Conservation (phyloP, 495 filamentous ascomycete genomes). For the Recurvomyces mirabilis region DNA sequence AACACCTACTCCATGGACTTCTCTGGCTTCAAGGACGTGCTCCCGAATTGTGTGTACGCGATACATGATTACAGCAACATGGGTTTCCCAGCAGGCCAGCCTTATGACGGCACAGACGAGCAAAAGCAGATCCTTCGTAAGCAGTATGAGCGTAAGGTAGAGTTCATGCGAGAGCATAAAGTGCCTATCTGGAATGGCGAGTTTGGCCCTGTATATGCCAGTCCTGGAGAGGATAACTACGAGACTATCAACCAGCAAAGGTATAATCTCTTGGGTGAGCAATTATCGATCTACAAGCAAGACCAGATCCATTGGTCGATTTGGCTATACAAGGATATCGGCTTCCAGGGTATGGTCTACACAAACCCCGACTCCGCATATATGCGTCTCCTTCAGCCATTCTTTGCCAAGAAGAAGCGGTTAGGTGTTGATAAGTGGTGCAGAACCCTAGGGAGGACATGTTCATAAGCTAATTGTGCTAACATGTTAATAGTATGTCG, state of each 20-base stretch:
- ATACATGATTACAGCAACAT: conserved; percentile 51
- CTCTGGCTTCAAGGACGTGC: conserved; percentile 33
- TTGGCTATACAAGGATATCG: conserved; percentile 56
- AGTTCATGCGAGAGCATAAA: conserved; percentile 44
- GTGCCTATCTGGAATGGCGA: conserved; percentile 58
- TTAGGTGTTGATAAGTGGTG: conserved; percentile 45
- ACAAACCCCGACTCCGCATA: conserved; percentile 36
- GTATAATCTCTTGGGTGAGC: conserved; percentile 44
- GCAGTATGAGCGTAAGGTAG: conserved; percentile 44
- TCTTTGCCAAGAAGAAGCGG: conserved; percentile 44
- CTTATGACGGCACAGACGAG: conserved; percentile 39
- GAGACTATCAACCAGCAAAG: conserved; percentile 40
- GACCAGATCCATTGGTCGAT: conserved; percentile 49
- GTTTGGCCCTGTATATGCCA: conserved; percentile 53
- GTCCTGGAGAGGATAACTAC: conserved; percentile 28
- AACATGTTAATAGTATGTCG: too few species aligned
- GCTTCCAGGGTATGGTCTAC: conserved; percentile 48
- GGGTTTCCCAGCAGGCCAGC: conserved; percentile 47
- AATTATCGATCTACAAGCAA: conserved; percentile 47
- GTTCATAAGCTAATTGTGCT: too few species aligned
- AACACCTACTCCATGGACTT: conserved; percentile 55
- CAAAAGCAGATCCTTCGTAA: conserved; percentile 41
- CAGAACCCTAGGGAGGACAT: too few species aligned
- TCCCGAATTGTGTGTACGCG: conserved; percentile 46
- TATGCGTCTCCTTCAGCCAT: conserved; percentile 39